These are phyloP conservation scores for Yarrowia keelungensis DNA, from an alignment of 805 yeast genomes.

Conservation along the genomic window DNA sequence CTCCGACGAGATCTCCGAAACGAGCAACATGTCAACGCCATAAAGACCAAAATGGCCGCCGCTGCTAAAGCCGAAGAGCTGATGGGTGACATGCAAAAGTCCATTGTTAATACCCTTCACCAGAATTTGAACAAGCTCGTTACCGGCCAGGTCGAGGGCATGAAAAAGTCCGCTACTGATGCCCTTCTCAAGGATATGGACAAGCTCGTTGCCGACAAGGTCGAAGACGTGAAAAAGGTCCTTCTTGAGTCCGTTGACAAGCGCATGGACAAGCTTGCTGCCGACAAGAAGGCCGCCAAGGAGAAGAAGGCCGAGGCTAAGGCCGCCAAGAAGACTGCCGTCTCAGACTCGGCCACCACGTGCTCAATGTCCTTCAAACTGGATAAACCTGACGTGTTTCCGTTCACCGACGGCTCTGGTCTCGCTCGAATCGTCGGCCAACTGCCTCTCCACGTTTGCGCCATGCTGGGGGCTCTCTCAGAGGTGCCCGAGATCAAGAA, in stretches of 20 bases:
- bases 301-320: not conserved
- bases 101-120: too few relatives aligned
- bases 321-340: too few relatives aligned
- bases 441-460: conserved; percentile 10
- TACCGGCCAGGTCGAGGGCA: too few relatives aligned
- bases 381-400: not conserved
- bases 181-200: too few relatives aligned
- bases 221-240: not conserved
- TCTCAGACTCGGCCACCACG: not conserved
- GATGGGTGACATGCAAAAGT: too few relatives aligned
- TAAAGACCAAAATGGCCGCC: not conserved
- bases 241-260: not conserved
- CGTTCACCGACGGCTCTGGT: conserved; percentile 33
- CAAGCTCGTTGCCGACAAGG: not conserved
- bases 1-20: conserved; percentile 8
- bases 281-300: not conserved
- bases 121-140: too few relatives aligned
- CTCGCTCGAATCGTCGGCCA: conserved; percentile 7
- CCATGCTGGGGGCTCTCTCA: conserved; percentile 23
- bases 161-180: too few relatives aligned
- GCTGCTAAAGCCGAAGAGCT: not conserved
- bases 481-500: conserved; percentile 16
- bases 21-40: not conserved
- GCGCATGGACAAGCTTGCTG: not conserved
- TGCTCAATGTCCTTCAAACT: conserved; percentile 34